Percentiles rank a stretch among this genome's conserved stretches.
phyloP scores from a whole-genome alignment of 305 asterid species.

The Striga hermonthica region DNA sequence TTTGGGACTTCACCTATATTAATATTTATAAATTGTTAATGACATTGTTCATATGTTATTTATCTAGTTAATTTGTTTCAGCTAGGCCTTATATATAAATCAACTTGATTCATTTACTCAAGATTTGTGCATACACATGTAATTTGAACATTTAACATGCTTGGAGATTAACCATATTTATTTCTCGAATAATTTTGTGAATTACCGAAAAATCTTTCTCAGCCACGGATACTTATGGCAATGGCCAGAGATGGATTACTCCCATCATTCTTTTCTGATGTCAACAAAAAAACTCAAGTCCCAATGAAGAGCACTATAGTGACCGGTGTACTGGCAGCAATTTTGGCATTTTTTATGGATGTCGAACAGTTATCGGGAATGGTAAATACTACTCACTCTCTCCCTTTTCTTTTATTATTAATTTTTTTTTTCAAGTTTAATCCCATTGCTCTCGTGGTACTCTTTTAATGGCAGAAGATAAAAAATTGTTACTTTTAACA shows the following conservation, averaged over 20 bases:
- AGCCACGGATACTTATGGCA: constrained; percentile 97
- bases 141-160: no score
- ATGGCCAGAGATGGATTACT: constrained; percentile 98
- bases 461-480: neutral
- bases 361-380: constrained; percentile 92
- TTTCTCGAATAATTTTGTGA: neutral
- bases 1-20: no score
- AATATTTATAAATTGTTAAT: no score
- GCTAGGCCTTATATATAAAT: no score
- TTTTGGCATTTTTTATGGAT: constrained; percentile 82
- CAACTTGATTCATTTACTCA: no score
- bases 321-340: constrained; percentile 69
- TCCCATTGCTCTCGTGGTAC: neutral
- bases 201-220: constrained; percentile 23
- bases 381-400: constrained; percentile 43
- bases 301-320: constrained; percentile 82
- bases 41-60: no score
- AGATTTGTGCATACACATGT: no score
- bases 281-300: constrained; percentile 62
- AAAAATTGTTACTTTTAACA: neutral
- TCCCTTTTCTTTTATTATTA: no score
- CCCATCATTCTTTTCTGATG: constrained; percentile 83
- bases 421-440: no score
- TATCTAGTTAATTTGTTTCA: no score
- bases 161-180: no score